Evolutionary conservation across 192 early-diverging fungal genomes (phyloP).

Genomic region (Backusella macrospora): DNA sequence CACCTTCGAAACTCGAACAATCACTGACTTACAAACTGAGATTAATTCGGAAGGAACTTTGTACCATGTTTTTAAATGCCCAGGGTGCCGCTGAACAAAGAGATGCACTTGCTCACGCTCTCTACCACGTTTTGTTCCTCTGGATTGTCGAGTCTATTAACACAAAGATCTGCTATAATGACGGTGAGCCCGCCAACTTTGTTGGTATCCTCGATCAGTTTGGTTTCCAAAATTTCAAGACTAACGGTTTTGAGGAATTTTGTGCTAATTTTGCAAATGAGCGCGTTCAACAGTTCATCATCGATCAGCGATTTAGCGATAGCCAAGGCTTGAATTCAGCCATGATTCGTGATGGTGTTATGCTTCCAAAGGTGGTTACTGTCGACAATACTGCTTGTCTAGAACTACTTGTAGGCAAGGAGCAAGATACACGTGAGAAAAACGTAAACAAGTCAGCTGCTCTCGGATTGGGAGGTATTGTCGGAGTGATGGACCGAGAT

Average conservation of each 20-base stretch:
- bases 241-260: slow-evolving; percentile 70
- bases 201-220: slow-evolving; percentile 82
- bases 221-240: slow-evolving; percentile 65
- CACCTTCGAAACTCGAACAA: slow-evolving; percentile 65
- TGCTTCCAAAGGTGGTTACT: slow-evolving; percentile 52
- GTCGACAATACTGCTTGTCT: slow-evolving; percentile 56
- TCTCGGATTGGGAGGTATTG: slow-evolving; percentile 44
- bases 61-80: slow-evolving; percentile 86
- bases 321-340: slow-evolving; percentile 44
- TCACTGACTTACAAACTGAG: slow-evolving; percentile 83
- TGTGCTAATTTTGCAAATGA: slow-evolving; percentile 72
- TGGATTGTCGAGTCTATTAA: slow-evolving; percentile 96
- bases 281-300: slow-evolving; percentile 65
- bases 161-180: slow-evolving; percentile 70
- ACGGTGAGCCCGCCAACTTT: slow-evolving; percentile 72
- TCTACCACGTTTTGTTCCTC: slow-evolving; percentile 88
- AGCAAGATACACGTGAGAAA: slow-evolving; percentile 38
- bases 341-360: slow-evolving; percentile 56
- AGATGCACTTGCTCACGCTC: slow-evolving; percentile 75
- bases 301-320: slow-evolving; percentile 60
- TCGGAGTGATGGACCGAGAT: slow-evolving; percentile 49
- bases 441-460: slow-evolving; percentile 27
- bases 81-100: slow-evolving; percentile 78
- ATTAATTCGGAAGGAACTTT: slow-evolving; percentile 81
- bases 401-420: slow-evolving; percentile 59